These are phyloP conservation scores for Scedosporium boydii DNA, from an alignment of 2,329 filamentous ascomycete genomes.

Conservation along the genomic window DNA sequence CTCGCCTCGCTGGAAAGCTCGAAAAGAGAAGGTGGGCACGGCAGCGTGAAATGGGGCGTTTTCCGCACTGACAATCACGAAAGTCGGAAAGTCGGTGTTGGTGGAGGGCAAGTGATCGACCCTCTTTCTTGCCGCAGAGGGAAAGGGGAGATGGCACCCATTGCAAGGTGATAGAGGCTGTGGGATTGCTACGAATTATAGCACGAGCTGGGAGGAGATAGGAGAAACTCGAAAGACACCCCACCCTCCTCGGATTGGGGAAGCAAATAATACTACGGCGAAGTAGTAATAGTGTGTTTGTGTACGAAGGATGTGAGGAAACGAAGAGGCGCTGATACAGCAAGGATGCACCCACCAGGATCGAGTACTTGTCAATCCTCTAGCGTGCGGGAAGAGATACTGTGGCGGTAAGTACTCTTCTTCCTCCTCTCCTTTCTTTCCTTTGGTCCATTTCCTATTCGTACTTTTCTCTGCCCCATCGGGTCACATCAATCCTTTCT, in stretches of 20 bases:
- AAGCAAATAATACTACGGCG: no score
- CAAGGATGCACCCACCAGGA: no score
- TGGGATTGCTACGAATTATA: background rate
- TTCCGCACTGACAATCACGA: no score
- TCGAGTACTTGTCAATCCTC: background rate
- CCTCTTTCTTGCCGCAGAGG: background rate
- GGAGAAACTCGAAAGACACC: no score
- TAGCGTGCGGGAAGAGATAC: background rate
- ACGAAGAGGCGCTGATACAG: no score
- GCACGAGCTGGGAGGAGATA: no score
- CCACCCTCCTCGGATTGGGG: no score
- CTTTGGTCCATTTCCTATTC: background rate
- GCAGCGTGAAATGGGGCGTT: background rate
- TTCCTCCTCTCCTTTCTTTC: background rate
- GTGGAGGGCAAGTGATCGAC: background rate
- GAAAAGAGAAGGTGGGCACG: background rate
- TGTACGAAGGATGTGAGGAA: no score
- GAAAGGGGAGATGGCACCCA: background rate
- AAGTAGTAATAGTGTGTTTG: no score
- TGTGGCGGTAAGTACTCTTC: background rate
- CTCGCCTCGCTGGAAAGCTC: background rate
- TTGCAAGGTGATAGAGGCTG: background rate
- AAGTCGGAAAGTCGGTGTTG: background rate
- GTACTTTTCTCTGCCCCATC: background rate
- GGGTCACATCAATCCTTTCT: background rate